phyloP scores from a whole-genome alignment of 2,329 filamentous ascomycete species.

The Zymoseptoria ardabiliae region DNA sequence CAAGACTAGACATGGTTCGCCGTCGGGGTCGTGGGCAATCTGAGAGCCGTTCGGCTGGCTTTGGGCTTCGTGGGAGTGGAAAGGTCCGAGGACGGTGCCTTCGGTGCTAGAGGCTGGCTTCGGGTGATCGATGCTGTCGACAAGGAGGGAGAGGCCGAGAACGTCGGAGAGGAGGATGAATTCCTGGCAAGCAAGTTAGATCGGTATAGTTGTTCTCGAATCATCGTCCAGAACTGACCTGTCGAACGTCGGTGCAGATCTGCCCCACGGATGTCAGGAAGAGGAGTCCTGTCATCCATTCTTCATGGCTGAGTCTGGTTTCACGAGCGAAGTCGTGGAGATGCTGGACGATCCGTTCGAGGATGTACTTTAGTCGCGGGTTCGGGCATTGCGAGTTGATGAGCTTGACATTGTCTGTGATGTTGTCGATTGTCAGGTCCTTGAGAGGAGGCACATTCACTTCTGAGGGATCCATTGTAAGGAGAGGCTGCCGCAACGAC shows the following conservation, averaged over 20 bases:
- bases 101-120: slow-evolving; percentile 65
- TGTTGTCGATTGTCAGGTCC: slow-evolving; percentile 71
- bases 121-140: slow-evolving; percentile 78
- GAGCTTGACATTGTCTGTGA: slow-evolving; percentile 65
- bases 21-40: slow-evolving; percentile 63
- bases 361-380: slow-evolving; percentile 60
- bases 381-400: slow-evolving; percentile 67
- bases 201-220: background rate
- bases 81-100: slow-evolving; percentile 73
- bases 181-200: slow-evolving; percentile 25
- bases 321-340: slow-evolving; percentile 77
- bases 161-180: slow-evolving; percentile 78
- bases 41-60: slow-evolving; percentile 47
- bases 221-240: slow-evolving; percentile 41
- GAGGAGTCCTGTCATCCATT: slow-evolving; percentile 68
- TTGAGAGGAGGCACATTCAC: slow-evolving; percentile 49
- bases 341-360: slow-evolving; percentile 67
- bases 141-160: slow-evolving; percentile 69
- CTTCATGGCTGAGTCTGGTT: slow-evolving; percentile 64
- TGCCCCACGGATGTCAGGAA: slow-evolving; percentile 68
- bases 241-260: slow-evolving; percentile 65
- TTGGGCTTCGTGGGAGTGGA: slow-evolving; percentile 73
- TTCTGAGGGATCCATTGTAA: slow-evolving; percentile 38
- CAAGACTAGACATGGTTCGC: slow-evolving; percentile 64
- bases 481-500: background rate